phyloP scores from a whole-genome alignment of 257 asterid genomes.

The Coffea eugenioides region DNA sequence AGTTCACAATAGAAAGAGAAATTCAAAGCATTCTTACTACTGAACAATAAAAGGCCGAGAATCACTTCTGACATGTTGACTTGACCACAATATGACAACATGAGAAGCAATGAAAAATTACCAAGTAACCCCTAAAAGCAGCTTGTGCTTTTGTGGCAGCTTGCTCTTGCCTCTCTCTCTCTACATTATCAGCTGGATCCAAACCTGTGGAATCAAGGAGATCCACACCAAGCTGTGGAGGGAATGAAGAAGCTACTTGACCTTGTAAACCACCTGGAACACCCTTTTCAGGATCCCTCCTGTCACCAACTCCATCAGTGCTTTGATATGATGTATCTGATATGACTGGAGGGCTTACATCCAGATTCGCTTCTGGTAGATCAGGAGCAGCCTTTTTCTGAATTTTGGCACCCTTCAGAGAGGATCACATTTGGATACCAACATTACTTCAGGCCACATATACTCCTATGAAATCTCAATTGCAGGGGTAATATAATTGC shows the following conservation, averaged over 20 bases:
- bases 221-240: slow-evolving; percentile 40
- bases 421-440: slow-evolving; percentile 20
- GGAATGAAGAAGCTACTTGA: slow-evolving; percentile 32
- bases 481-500: not conserved
- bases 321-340: slow-evolving; percentile 38
- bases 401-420: slow-evolving; percentile 45
- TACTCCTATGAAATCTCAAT: not conserved
- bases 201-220: slow-evolving; percentile 27
- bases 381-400: slow-evolving; percentile 39
- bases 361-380: slow-evolving; percentile 38
- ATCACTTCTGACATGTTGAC: not conserved
- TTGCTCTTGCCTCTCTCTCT: slow-evolving; percentile 45
- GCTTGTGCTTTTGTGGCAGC: slow-evolving; percentile 84
- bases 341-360: slow-evolving; percentile 40
- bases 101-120: slow-evolving; percentile 21
- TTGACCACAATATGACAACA: not conserved
- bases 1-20: not conserved
- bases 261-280: slow-evolving; percentile 32
- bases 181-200: slow-evolving; percentile 41
- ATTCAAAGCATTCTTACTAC: not conserved
- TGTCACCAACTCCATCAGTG: slow-evolving; percentile 40
- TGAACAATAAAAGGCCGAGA: not conserved
- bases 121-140: slow-evolving; percentile 84
- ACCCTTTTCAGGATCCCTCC: slow-evolving; percentile 41
- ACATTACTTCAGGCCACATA: not conserved